Evolutionary conservation across 108 stramenopile genomes (phyloP).

Genomic region (Fistulifera pelliculosa): DNA sequence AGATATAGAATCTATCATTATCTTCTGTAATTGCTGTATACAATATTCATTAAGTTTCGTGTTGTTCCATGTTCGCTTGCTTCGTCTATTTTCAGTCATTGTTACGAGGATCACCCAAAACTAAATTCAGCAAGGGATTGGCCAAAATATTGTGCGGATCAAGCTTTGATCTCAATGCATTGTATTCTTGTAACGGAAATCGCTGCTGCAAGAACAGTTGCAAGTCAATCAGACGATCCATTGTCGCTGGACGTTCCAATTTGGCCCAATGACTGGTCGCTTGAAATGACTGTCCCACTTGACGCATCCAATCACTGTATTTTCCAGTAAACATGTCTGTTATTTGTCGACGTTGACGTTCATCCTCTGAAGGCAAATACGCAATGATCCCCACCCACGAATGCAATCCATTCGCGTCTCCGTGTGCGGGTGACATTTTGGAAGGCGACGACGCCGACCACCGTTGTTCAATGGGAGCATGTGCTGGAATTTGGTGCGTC

Average conservation of each 20-base stretch:
- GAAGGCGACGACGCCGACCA: conserved; percentile 88
- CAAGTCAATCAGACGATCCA: conserved; percentile 36
- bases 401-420: conserved; percentile 42
- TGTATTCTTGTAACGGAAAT: conserved; percentile 54
- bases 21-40: no score
- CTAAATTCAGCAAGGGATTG: conserved; percentile 26
- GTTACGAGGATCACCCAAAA: conserved; percentile 28
- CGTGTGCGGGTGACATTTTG: conserved; percentile 85
- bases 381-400: conserved; percentile 93
- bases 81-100: neutral
- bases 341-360: conserved; percentile 73
- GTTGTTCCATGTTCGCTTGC: no score
- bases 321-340: conserved; percentile 64
- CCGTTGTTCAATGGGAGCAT: conserved; percentile 96
- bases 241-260: conserved; percentile 55
- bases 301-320: conserved; percentile 67
- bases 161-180: conserved; percentile 41
- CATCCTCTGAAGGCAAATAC: conserved; percentile 81
- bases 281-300: conserved; percentile 46
- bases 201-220: conserved; percentile 28
- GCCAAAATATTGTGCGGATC: conserved; percentile 67
- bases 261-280: conserved; percentile 94
- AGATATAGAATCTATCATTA: neutral
- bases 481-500: conserved; percentile 70
- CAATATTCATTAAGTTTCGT: no score